phyloP scores from a whole-genome alignment of 2,329 filamentous ascomycete species.

The Apiospora koreana region DNA sequence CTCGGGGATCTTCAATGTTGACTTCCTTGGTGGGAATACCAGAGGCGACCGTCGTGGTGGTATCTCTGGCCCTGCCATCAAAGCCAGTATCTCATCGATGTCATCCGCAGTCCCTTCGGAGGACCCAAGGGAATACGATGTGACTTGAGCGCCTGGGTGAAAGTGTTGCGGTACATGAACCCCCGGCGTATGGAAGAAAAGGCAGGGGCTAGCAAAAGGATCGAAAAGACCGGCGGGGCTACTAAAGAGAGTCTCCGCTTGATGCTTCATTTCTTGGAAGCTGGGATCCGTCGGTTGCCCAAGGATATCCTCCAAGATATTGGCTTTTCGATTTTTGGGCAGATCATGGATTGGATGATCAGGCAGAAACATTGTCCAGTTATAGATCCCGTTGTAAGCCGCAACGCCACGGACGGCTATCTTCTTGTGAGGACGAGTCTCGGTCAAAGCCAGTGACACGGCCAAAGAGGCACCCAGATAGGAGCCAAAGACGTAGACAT shows the following conservation, averaged over 20 bases:
- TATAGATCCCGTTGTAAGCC: conserved; percentile 62
- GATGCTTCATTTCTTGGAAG: conserved; percentile 38
- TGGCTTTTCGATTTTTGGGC: conserved; percentile 16
- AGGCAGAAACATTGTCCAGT: conserved; percentile 63
- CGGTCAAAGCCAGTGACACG: conserved; percentile 57
- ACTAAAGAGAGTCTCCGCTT: conserved; percentile 46
- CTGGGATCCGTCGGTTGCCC: conserved; percentile 31
- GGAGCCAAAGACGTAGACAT: conserved; percentile 55
- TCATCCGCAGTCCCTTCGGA: background rate
- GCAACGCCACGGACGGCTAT: conserved; percentile 55
- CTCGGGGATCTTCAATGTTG: conserved; percentile 50
- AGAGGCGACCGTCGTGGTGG: conserved; percentile 43
- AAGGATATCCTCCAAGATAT: conserved; percentile 22
- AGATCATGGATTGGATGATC: conserved; percentile 48
- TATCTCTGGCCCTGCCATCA: background rate
- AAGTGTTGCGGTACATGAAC: conserved; percentile 49
- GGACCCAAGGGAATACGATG: background rate
- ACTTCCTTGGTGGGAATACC: conserved; percentile 48
- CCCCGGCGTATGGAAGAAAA: conserved; percentile 59
- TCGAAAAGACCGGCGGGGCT: conserved; percentile 56
- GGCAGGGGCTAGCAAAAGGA: conserved; percentile 57
- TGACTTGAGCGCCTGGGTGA: conserved; percentile 32
- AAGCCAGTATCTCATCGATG: background rate
- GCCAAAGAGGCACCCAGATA: conserved; percentile 60
- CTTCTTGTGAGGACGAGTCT: conserved; percentile 43